phyloP scores from a whole-genome alignment of 192 early-diverging fungal species.

The Coemansia sp. region DNA sequence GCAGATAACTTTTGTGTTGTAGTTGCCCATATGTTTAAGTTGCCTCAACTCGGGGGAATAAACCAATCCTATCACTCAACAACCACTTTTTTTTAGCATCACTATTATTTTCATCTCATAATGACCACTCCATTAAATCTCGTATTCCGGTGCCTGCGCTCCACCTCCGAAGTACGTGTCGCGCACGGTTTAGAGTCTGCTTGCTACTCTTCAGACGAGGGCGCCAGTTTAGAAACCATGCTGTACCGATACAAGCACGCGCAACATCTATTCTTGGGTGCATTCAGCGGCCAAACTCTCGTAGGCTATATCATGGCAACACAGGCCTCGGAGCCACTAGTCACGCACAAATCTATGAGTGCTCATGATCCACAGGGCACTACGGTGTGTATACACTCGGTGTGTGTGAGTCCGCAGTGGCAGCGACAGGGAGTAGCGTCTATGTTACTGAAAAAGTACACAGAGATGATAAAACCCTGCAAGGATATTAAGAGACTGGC shows the following conservation, averaged over 20 bases:
- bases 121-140: background rate
- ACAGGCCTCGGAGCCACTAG: constrained; percentile 31
- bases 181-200: constrained; percentile 26
- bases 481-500: constrained; percentile 50
- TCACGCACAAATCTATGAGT: constrained; percentile 70
- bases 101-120: background rate
- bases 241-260: constrained; percentile 38
- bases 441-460: constrained; percentile 55
- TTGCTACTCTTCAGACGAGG: constrained; percentile 40
- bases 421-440: constrained; percentile 64
- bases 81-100: no score
- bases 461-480: constrained; percentile 28
- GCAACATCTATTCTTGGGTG: constrained; percentile 46
- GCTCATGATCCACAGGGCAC: constrained; percentile 62
- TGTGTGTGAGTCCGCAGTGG: constrained; percentile 58
- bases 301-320: constrained; percentile 69
- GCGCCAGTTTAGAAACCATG: constrained; percentile 36
- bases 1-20: background rate
- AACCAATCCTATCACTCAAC: no score
- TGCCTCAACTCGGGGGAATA: no score
- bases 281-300: constrained; percentile 29
- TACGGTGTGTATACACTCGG: constrained; percentile 71
- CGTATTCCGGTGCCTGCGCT: constrained; percentile 17
- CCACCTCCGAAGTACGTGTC: constrained; percentile 18
- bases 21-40: no score